These are phyloP conservation scores for Talaromyces amestolkiae DNA, from an alignment of 2,329 filamentous ascomycete genomes.

Conservation along the genomic window DNA sequence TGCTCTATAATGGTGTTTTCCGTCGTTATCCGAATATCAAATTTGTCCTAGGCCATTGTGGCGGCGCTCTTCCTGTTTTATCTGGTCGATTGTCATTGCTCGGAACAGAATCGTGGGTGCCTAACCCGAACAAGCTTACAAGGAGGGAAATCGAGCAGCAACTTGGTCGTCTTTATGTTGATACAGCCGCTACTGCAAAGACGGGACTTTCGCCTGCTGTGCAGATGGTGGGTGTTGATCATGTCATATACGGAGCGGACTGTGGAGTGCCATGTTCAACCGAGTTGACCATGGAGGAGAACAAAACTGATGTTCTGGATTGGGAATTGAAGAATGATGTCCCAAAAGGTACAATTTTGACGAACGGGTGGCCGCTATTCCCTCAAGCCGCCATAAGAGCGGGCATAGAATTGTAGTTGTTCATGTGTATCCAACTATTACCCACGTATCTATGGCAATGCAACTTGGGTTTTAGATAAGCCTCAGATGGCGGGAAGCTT, in stretches of 20 bases:
- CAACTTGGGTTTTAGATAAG: background rate
- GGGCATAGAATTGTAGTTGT: background rate
- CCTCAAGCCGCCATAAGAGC: conserved; percentile 11
- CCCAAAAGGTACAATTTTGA: background rate
- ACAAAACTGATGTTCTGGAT: conserved; percentile 2
- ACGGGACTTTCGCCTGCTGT: conserved; percentile 13
- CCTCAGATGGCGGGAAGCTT: background rate
- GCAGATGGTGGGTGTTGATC: conserved; percentile 14
- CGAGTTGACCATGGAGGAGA: conserved; percentile 15
- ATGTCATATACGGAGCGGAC: conserved; percentile 15
- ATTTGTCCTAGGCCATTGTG: conserved; percentile 11
- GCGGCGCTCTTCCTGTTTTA: conserved; percentile 8
- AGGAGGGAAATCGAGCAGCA: conserved; percentile 9
- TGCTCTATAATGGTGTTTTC: conserved; percentile 12
- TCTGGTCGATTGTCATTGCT: conserved; percentile 10
- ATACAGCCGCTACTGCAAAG: conserved; percentile 14
- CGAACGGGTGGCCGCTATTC: conserved; percentile 9
- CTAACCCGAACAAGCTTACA: conserved; percentile 1
- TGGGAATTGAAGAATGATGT: background rate
- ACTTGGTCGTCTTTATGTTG: conserved; percentile 10
- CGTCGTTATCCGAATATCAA: conserved; percentile 9
- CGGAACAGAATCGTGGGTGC: conserved; percentile 11
- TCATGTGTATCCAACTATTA: background rate
- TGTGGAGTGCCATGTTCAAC: conserved; percentile 18
- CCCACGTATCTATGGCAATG: background rate